Conservation (phyloP, 2,329 filamentous ascomycete species). For the Fusarium gaditjirri region DNA sequence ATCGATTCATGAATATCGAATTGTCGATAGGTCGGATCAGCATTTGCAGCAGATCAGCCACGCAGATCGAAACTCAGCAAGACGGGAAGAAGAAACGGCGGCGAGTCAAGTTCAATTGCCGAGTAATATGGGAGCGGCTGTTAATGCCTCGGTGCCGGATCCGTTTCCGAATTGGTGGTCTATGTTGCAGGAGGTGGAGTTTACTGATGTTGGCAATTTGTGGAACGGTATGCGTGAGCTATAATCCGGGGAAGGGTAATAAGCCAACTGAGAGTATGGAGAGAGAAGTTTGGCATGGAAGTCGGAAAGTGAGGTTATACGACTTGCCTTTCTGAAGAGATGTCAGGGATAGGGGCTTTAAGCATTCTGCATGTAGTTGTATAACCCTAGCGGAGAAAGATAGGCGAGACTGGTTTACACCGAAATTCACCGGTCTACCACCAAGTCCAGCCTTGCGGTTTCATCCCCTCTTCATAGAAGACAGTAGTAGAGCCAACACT, state of each 20-base stretch:
- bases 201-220: conserved; percentile 28
- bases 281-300: not conserved
- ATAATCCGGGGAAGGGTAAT: not conserved
- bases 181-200: conserved; percentile 41
- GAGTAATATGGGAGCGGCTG: not conserved
- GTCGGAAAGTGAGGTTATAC: not conserved
- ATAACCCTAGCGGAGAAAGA: not conserved
- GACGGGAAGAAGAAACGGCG: not conserved
- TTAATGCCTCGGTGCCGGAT: conserved; percentile 19
- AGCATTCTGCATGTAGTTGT: not conserved
- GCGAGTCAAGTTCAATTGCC: not conserved
- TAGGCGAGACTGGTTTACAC: not conserved
- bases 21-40: conserved; percentile 34
- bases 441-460: no score
- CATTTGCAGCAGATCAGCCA: conserved; percentile 38
- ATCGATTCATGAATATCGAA: conserved; percentile 36
- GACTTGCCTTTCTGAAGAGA: not conserved
- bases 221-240: conserved; percentile 13
- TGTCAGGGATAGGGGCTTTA: not conserved
- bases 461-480: not conserved
- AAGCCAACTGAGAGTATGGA: not conserved
- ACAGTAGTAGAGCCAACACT: not conserved
- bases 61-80: conserved; percentile 25
- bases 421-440: not conserved
- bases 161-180: conserved; percentile 43